phyloP scores from a whole-genome alignment of 2,329 filamentous ascomycete genomes.

The Penicillium sp. region DNA sequence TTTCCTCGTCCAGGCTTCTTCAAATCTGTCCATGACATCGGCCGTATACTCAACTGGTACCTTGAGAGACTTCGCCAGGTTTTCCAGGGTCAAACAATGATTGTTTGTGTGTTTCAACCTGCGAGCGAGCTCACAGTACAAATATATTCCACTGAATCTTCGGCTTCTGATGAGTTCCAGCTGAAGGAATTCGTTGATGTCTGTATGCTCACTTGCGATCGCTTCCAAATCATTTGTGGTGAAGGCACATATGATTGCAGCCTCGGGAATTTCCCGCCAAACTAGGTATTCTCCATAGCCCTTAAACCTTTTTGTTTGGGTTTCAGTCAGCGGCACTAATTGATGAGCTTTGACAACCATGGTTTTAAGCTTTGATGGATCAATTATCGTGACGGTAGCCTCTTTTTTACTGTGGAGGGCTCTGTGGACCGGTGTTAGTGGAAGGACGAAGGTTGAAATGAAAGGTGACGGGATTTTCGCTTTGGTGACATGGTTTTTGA shows the following conservation, averaged over 20 bases:
- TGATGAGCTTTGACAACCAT: constrained; percentile 29
- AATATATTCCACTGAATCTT: neutral
- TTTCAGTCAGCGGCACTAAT: constrained; percentile 19
- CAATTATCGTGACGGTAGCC: constrained; percentile 32
- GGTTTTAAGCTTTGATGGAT: constrained; percentile 24
- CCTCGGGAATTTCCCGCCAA: constrained; percentile 30
- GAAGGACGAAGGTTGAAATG: constrained; percentile 31
- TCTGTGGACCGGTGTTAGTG: constrained; percentile 34
- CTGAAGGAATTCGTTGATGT: constrained; percentile 30
- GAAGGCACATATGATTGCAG: constrained; percentile 32
- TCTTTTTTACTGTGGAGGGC: constrained; percentile 24
- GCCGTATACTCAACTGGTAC: neutral
- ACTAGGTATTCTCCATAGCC: constrained; percentile 38
- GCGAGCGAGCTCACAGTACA: constrained; percentile 18
- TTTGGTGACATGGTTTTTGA: constrained; percentile 28
- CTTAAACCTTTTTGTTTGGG: constrained; percentile 10
- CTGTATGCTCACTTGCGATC: constrained; percentile 11
- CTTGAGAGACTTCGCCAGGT: neutral
- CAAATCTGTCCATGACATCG: neutral
- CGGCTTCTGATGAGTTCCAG: constrained; percentile 16
- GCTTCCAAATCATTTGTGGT: constrained; percentile 22
- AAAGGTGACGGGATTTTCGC: constrained; percentile 28
- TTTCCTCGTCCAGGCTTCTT: neutral
- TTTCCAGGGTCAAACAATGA: neutral
- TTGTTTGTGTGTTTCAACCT: neutral